These are phyloP conservation scores for Paracoccidioides brasiliensis DNA, from an alignment of 2,329 filamentous ascomycete genomes.

Conservation along the genomic window DNA sequence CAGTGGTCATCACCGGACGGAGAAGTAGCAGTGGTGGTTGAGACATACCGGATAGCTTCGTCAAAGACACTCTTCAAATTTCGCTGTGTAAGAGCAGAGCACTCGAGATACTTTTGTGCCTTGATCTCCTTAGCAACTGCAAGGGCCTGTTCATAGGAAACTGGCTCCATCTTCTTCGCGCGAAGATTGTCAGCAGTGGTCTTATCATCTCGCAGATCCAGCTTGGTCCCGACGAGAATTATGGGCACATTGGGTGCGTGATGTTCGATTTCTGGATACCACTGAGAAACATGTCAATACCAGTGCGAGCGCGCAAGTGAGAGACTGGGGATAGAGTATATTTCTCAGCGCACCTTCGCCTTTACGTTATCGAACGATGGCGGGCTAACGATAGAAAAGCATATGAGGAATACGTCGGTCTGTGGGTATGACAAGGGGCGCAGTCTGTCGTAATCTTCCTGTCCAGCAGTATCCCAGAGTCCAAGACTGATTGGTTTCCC, in stretches of 20 bases:
- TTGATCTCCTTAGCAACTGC: constrained; percentile 84
- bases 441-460: constrained; percentile 95
- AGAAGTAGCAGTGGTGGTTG: not conserved
- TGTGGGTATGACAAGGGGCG: constrained; percentile 94
- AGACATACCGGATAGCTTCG: constrained; percentile 81
- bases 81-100: constrained; percentile 88
- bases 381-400: constrained; percentile 95
- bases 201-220: constrained; percentile 84
- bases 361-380: constrained; percentile 98
- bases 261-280: constrained; percentile 95
- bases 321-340: not conserved
- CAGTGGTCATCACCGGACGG: not conserved
- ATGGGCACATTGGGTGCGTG: constrained; percentile 92
- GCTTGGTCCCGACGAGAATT: constrained; percentile 92
- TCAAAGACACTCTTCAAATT: constrained; percentile 99
- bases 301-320: not conserved
- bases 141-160: constrained; percentile 84
- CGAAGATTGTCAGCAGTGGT: constrained; percentile 68
- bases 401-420: constrained; percentile 96
- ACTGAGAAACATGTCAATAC: constrained; percentile 42
- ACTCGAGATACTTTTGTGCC: constrained; percentile 95
- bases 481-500: constrained; percentile 94
- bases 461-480: constrained; percentile 95
- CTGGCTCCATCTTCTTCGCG: constrained; percentile 92
- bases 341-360: constrained; percentile 61